Evolutionary conservation across 768 basidiomycete genomes (phyloP).

Genomic region (Termitomyces sp.): DNA sequence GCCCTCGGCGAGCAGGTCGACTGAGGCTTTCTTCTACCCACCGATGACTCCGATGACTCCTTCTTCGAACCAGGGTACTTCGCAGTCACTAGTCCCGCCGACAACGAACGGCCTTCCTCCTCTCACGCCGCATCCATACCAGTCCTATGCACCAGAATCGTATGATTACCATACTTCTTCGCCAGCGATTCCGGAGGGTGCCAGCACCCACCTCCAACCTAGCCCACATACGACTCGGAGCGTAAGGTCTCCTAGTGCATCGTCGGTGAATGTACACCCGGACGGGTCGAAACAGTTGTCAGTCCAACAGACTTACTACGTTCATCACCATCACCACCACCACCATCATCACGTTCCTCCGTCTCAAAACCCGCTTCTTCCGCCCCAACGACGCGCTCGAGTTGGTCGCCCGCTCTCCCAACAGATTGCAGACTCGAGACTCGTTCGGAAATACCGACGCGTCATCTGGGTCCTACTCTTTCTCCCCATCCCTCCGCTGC

Average conservation of each 20-base stretch:
- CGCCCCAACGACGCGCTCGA: not conserved
- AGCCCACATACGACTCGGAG: not conserved
- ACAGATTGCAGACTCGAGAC: not conserved
- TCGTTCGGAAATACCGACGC: constrained; percentile 1
- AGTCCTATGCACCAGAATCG: not conserved
- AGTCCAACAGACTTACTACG: not conserved
- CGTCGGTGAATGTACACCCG: not conserved
- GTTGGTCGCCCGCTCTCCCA: not conserved
- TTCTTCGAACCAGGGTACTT: not conserved
- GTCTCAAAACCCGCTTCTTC: not conserved
- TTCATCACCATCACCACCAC: not conserved
- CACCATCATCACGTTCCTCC: not conserved
- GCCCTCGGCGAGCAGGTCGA: not conserved
- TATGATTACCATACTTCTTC: not conserved
- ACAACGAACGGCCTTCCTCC: not conserved
- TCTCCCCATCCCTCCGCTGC: constrained; percentile 30
- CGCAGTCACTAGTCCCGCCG: not conserved
- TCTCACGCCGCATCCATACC: not conserved
- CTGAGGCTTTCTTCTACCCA: not conserved
- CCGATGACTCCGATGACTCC: not conserved
- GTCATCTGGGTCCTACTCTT: constrained; percentile 23
- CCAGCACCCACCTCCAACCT: not conserved
- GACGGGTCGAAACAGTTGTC: too few species aligned
- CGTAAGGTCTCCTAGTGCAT: not conserved
- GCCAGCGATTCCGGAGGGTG: not conserved